These are phyloP conservation scores for thale cress (Arabidopsis thaliana) DNA, from an alignment of 345 rosid species.

Conservation along the genomic window DNA sequence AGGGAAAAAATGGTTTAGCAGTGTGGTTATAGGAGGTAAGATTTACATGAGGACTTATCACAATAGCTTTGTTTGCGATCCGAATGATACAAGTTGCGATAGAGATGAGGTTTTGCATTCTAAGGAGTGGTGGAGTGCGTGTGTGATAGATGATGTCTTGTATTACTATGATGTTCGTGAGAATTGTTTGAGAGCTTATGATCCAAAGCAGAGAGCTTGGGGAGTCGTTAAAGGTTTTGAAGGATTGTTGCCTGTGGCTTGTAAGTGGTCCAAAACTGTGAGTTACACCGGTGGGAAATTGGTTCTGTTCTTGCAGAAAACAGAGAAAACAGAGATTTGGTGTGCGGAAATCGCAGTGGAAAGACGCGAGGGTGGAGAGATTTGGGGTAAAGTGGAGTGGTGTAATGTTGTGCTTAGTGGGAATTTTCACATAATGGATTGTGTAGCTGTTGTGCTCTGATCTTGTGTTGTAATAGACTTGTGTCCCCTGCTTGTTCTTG, in stretches of 20 bases:
- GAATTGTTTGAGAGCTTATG: constrained; percentile 36
- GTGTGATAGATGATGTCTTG: constrained; percentile 39
- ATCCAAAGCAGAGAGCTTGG: constrained; percentile 39
- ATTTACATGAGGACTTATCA: constrained; percentile 38
- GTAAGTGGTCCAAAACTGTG: constrained; percentile 23
- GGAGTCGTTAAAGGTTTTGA: constrained; percentile 34
- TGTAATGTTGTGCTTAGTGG: constrained; percentile 38
- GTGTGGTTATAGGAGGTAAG: constrained; percentile 35
- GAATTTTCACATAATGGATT: constrained; percentile 39
- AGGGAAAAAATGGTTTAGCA: constrained; percentile 35
- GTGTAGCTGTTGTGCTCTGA: constrained; percentile 37
- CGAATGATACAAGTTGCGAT: not conserved
- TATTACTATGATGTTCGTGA: constrained; percentile 30
- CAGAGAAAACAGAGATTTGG: constrained; percentile 34
- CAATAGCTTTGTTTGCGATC: constrained; percentile 39
- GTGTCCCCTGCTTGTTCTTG: not conserved
- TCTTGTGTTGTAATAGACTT: not conserved
- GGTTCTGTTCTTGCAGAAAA: constrained; percentile 31
- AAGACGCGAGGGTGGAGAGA: constrained; percentile 22
- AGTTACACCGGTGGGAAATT: constrained; percentile 16
- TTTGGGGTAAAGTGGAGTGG: constrained; percentile 41
- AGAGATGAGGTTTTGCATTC: constrained; percentile 37
- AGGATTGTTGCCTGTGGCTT: constrained; percentile 23
- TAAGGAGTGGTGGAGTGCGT: constrained; percentile 32
- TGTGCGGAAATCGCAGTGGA: constrained; percentile 39